Evolutionary conservation across 805 yeast species (phyloP), one percentile per base, ranked within the genome.

Genomic region (Candida ponderosae): DNA sequence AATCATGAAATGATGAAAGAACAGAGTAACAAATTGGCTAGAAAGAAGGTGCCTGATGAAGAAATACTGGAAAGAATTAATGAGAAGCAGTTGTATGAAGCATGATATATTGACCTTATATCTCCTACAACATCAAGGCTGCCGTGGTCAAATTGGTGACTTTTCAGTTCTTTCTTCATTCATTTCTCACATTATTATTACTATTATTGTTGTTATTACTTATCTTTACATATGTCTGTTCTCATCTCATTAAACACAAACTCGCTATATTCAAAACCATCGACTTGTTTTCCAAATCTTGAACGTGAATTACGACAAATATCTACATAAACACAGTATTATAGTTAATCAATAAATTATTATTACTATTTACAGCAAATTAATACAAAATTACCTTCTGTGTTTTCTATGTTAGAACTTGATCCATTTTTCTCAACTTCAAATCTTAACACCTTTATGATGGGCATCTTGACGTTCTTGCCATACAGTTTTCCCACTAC

Each of bases 401-500:
- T 4, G 18, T 29, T 31, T 15, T 29, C 6, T 26, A 18, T 5
- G 36, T 15, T 6, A 18, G 19, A 17, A 26, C 24, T 31, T 32
- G 33, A 11, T 18, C 40, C 14, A 15, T 24, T 15, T 20, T 29
- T 27, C 21, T 18, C 21, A 28, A 17, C 17, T n/a, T 39, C 30
- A 55, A 26, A 48, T 46, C 39, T 42, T 61, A 17, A 76, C 57
- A 7, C 93, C 93, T 45, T 72, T 73, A 5, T 56, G 45, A 26
- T 76, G 56, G 1, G 95, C 95, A 51, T 87, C 96, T 35, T 66
- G 59, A 39, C 97, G 70, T 59, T 90, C 98, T 56, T 93, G 88
- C 97, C 98, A 90, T 19, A 90, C 76, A 0, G 96, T 85, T 68
- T 88, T 87, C 15, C 98, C 98, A 14, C 90, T 79, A 59, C 97